Percentiles rank a stretch among this genome's conserved stretches.
Evolutionary conservation across 306 rosid species (phyloP).

Genomic region (Vicia faba): DNA sequence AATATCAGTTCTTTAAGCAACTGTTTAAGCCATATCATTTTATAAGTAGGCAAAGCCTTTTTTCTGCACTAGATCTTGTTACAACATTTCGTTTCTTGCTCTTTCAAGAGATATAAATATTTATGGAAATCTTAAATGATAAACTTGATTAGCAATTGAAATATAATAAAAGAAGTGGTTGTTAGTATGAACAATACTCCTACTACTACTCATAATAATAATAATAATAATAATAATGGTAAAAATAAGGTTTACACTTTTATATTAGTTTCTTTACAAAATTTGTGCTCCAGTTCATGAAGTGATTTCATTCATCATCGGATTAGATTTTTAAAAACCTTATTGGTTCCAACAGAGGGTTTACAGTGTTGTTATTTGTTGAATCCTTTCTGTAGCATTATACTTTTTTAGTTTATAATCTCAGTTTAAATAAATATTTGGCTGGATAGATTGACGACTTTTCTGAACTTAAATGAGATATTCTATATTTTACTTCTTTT

Average conservation of each 20-base stretch:
- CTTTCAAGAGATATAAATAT: background rate
- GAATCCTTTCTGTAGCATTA: constrained; percentile 4
- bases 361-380: background rate
- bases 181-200: background rate
- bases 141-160: background rate
- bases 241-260: constrained; percentile 18
- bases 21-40: background rate
- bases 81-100: background rate
- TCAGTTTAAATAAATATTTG: constrained; percentile 10
- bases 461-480: background rate
- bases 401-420: constrained; percentile 12
- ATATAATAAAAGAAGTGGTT: background rate
- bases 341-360: background rate
- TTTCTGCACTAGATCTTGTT: background rate
- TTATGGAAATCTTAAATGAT: background rate
- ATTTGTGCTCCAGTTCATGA: background rate
- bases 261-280: background rate
- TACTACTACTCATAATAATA: background rate
- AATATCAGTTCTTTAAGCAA: background rate
- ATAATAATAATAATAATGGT: background rate
- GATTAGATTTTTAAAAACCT: constrained; percentile 10
- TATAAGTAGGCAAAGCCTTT: background rate
- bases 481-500: constrained; percentile 28
- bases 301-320: background rate
- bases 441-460: background rate